Evolutionary conservation across 164 flowering plant genomes (phyloP).

Genomic region (Amborella trichopoda): DNA sequence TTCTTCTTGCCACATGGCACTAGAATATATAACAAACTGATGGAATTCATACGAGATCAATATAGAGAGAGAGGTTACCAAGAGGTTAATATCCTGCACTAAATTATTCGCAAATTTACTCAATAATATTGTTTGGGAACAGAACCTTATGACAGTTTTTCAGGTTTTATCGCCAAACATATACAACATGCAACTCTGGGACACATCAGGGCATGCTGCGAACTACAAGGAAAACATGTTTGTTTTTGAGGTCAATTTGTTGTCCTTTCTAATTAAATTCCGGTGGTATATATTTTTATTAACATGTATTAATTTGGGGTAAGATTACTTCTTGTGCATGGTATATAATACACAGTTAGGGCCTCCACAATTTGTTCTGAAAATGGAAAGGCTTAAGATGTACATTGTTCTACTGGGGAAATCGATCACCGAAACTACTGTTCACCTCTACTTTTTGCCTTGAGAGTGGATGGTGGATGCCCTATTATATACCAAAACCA

Average conservation of each 20-base stretch:
- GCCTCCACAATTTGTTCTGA: too few relatives aligned
- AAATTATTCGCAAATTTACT: not conserved
- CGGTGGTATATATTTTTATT: too few relatives aligned
- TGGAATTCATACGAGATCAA: slow-evolving; percentile 61
- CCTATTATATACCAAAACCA: too few relatives aligned
- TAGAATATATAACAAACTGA: slow-evolving; percentile 74
- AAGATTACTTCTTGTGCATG: too few relatives aligned
- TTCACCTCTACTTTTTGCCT: too few relatives aligned
- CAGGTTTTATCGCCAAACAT: slow-evolving; percentile 91
- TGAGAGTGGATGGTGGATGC: too few relatives aligned
- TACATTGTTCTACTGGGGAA: too few relatives aligned
- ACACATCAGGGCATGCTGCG: slow-evolving; percentile 95
- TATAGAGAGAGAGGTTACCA: slow-evolving; percentile 83
- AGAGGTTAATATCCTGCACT: slow-evolving; percentile 39
- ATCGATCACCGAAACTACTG: too few relatives aligned
- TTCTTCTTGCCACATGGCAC: slow-evolving; percentile 92
- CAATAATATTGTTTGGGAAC: not conserved
- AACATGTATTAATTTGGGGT: too few relatives aligned
- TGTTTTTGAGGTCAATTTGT: slow-evolving; percentile 90
- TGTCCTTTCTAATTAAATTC: too few relatives aligned
- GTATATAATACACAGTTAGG: too few relatives aligned
- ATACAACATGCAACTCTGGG: slow-evolving; percentile 98
- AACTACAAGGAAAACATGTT: slow-evolving; percentile 98
- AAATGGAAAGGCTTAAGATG: too few relatives aligned
- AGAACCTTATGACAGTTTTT: not conserved